These are phyloP conservation scores for Aureobasidium sp. DNA, from an alignment of 2,329 filamentous ascomycete species.

Conservation along the genomic window DNA sequence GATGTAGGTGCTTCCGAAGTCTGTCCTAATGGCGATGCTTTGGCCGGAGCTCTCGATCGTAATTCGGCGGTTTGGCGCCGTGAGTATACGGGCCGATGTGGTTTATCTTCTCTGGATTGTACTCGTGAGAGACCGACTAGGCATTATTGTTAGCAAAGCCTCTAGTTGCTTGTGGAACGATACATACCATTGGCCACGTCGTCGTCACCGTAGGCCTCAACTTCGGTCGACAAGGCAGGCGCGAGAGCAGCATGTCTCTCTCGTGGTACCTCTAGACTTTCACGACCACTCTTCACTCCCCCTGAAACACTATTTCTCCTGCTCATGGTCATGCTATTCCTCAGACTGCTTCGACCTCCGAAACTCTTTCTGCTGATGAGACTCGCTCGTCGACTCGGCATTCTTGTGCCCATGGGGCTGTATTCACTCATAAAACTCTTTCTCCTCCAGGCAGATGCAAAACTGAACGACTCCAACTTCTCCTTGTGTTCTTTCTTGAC, in stretches of 20 bases:
- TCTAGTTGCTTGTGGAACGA: too few species aligned
- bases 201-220: constrained; percentile 39
- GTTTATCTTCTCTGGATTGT: constrained; percentile 24
- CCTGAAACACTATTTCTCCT: constrained; percentile 18
- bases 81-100: constrained; percentile 15
- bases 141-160: not conserved
- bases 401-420: constrained; percentile 43
- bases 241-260: constrained; percentile 22
- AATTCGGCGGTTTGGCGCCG: constrained; percentile 26
- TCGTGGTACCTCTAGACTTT: constrained; percentile 16
- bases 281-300: constrained; percentile 17
- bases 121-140: constrained; percentile 31
- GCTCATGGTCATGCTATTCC: constrained; percentile 20
- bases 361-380: constrained; percentile 24
- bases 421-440: constrained; percentile 40
- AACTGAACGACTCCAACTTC: constrained; percentile 42
- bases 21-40: not conserved
- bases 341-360: constrained; percentile 13
- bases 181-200: constrained; percentile 40
- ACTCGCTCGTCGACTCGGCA: constrained; percentile 33
- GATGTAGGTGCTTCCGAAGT: not conserved
- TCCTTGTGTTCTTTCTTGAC: constrained; percentile 46
- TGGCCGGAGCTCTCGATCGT: not conserved
- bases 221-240: constrained; percentile 29
- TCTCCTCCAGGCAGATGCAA: constrained; percentile 41